These are phyloP conservation scores for Deinandra increscens DNA, from an alignment of 129 eudicot species.

Conservation along the genomic window DNA sequence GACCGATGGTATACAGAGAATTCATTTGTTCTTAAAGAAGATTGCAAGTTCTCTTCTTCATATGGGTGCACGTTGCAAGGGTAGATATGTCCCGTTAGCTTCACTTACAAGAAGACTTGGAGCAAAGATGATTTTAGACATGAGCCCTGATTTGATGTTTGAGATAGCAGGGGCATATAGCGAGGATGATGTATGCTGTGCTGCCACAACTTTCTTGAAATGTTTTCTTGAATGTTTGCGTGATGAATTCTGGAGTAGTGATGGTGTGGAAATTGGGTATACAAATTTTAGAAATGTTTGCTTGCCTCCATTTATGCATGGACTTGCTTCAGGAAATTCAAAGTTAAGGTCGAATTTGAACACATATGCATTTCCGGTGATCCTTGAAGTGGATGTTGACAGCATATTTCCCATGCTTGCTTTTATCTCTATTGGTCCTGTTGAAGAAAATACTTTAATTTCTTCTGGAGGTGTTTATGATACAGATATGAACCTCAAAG, in stretches of 20 bases:
- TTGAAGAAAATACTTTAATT: conserved; percentile 41
- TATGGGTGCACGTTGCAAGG: conserved; percentile 95
- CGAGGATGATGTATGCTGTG: conserved; percentile 98
- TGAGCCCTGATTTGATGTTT: conserved; percentile 72
- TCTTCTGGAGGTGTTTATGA: conserved; percentile 35
- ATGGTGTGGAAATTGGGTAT: conserved; percentile 81
- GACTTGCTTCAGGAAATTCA: conserved; percentile 78
- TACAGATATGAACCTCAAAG: conserved; percentile 42
- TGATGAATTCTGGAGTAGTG: conserved; percentile 82
- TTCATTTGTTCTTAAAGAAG: conserved; percentile 48
- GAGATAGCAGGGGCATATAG: conserved; percentile 71
- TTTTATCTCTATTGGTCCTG: conserved; percentile 46
- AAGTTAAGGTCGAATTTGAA: conserved; percentile 86
- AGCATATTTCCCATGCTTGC: conserved; percentile 82
- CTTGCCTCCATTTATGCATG: conserved; percentile 67
- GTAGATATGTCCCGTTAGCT: conserved; percentile 89
- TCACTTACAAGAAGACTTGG: conserved; percentile 87
- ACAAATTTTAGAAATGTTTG: conserved; percentile 56
- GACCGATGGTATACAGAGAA: conserved; percentile 53
- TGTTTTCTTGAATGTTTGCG: conserved; percentile 90
- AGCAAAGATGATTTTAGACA: conserved; percentile 57
- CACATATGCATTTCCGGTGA: conserved; percentile 83
- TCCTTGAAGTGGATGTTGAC: conserved; percentile 85
- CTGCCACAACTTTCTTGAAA: conserved; percentile 78
- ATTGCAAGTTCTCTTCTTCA: conserved; percentile 75